Evolutionary conservation across 2,329 filamentous ascomycete genomes (phyloP), one percentile per base, ranked within the genome.

Genomic region (Zymoseptoria pseudotritici): DNA sequence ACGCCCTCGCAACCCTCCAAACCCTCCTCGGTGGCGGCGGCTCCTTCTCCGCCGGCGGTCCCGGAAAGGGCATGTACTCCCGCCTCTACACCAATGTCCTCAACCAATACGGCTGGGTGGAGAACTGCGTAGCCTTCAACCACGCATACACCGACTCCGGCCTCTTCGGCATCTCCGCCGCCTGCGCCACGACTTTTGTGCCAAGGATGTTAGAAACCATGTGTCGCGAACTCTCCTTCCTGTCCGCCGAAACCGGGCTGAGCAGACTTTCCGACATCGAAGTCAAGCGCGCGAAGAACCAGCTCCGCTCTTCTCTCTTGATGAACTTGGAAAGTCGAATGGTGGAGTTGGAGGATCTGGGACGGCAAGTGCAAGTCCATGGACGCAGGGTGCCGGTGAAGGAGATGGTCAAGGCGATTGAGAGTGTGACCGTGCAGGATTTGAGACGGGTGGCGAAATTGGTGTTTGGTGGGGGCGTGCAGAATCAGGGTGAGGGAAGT

Each of bases 41-140:
- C 22, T 97, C 92, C 58, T 99, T 99, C 79, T 96, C 90, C 17
- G 94, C 94, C 57, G 94, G 94, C 69, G 94, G 94, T 0, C 94
- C 94, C 4, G 94, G 94, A 57, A 99, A 99, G 80, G 94, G 94
- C 74, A 99, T 99, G 94, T 97, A 97, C 81, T 96, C 90, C 46
- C 88, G 94, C 11, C 84, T 99, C 8, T 99, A 97, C 81, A 97
- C 92, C 64, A 96, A 97, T 73, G 93, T 97, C 0, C 84, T 99
- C 56, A 99, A 99, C 79, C 92, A 97, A 77, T 87, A 96, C 77
- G 91, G 89, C 67, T 99, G 93, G 93, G 91, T 99, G 24, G 94
- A 99, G 78, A 92, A 86, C 62, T 97, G 94, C 77, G 83, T 96
- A 56, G 89, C 93, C 29, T 97, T 97, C 80, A 97, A 97, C 81